A percentile compares a stretch with the other conserved stretches of the same genome.
Evolutionary conservation across 441 rosid species (phyloP).

Genomic region (Eruca vesicaria): DNA sequence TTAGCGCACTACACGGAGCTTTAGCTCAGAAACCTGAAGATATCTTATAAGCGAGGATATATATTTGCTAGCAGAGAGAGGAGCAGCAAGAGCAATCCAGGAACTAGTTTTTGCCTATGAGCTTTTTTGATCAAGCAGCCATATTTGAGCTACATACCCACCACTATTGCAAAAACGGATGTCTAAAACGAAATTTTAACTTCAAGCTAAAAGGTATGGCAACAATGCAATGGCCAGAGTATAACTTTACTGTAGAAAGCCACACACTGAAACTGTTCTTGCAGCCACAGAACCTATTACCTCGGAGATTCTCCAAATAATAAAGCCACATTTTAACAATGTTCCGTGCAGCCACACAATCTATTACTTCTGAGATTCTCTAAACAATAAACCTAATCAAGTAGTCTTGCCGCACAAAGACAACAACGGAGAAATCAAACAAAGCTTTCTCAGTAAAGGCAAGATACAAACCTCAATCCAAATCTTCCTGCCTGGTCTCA

Average conservation of each 20-base stretch:
- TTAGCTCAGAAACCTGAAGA: constrained; percentile 6
- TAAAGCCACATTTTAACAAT: constrained; percentile 7
- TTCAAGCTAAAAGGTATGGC: not conserved
- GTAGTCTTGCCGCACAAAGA: not conserved
- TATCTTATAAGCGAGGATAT: not conserved
- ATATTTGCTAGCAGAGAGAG: not conserved
- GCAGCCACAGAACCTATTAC: not conserved
- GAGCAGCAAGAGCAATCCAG: not conserved
- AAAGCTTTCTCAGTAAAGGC: not conserved
- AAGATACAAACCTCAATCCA: constrained; percentile 42
- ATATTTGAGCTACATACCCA: not conserved
- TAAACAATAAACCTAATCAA: not conserved
- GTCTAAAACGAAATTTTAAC: not conserved
- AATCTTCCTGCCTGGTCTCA: constrained; percentile 46
- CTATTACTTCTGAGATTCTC: not conserved
- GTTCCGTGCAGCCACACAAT: constrained; percentile 2
- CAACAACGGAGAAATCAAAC: not conserved
- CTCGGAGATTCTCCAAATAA: not conserved
- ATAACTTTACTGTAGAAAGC: not conserved
- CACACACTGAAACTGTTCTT: constrained; percentile 11
- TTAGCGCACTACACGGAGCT: not conserved
- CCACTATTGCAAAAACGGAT: constrained; percentile 1
- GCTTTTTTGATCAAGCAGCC: not conserved
- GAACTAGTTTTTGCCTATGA: constrained; percentile 6
- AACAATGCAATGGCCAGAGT: not conserved